Evolutionary conservation across 2,329 filamentous ascomycete genomes (phyloP).

Genomic region (Aspergillus phoenicis): DNA sequence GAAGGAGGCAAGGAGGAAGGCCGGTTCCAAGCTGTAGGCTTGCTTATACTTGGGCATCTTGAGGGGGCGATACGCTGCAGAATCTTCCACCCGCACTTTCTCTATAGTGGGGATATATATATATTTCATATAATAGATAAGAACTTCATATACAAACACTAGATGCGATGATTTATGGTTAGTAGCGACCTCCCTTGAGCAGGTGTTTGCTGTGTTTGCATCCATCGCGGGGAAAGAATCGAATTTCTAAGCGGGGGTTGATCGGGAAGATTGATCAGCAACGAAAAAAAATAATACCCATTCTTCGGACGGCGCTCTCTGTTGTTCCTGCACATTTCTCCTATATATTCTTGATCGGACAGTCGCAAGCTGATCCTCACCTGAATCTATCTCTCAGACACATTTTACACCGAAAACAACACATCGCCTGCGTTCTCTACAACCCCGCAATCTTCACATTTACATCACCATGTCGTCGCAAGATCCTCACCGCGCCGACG

Average conservation of each 20-base stretch:
- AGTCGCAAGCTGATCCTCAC: not conserved
- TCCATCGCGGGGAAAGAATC: conserved; percentile 26
- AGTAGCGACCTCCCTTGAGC: no score
- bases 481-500: conserved; percentile 53
- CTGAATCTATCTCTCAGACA: not conserved
- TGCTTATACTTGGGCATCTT: not conserved
- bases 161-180: no score
- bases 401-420: not conserved
- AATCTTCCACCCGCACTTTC: no score
- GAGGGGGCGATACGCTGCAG: not conserved
- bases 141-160: not conserved
- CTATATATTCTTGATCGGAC: not conserved
- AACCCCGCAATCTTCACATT: not conserved
- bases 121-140: not conserved
- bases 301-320: not conserved
- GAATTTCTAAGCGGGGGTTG: conserved; percentile 33
- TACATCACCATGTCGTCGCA: conserved; percentile 36
- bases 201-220: conserved; percentile 30
- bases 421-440: not conserved
- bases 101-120: not conserved
- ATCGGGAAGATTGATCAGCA: conserved; percentile 17
- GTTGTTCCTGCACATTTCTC: not conserved
- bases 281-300: conserved; percentile 14
- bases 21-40: conserved; percentile 65
- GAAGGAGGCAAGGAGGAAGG: conserved; percentile 65